Evolutionary conservation across 257 asterid genomes (phyloP), one percentile per base, ranked within the genome.

Genomic region (Mentha longifolia): DNA sequence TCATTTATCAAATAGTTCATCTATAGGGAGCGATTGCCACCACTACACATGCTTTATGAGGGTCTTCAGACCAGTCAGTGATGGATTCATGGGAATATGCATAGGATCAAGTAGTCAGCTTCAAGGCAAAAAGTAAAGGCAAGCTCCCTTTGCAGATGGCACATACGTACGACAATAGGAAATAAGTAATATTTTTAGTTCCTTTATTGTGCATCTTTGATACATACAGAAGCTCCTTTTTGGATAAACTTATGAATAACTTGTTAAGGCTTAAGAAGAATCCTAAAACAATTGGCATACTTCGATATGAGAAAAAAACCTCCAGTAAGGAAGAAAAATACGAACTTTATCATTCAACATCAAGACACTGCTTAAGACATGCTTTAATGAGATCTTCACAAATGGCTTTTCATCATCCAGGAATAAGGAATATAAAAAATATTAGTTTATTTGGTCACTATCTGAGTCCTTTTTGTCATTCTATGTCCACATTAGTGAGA

Each of bases 251-350:
- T 42, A 69, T 25, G 14, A 16, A 28, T 3, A 45, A 58, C 13
- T n/a, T 69, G 67, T n/a, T 43, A 43, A 19, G 65, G 58, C 57
- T 70, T 43, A 35, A 16, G 67, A 28, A 43, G 9, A 35, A 57
- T 14, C 54, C 54, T 47, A 15, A 15, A 15, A 47, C 54, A 47
- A 47, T 47, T 47, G 10, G 20, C 54, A 47, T 47, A 47, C 10
- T 1, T 47, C 22, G 5, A 47, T n/a, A 11, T 7, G 10, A 8
- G 56, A 51, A 51, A 51, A 50, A 9, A 7, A 17, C 28, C 12
- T 16, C 57, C 9, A 51, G 12, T 17, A 51, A 1, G 25, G 13
- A 51, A 17, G 13, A 8, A 51, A 2, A 51, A 51, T 2, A 47
- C 6, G 16, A n/a, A n/a, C 4, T 5, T 2, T 2, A 46, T 46